Base-by-base conservation (phyloP, 805 yeast genomes). In the Candida glaebosa region DNA sequence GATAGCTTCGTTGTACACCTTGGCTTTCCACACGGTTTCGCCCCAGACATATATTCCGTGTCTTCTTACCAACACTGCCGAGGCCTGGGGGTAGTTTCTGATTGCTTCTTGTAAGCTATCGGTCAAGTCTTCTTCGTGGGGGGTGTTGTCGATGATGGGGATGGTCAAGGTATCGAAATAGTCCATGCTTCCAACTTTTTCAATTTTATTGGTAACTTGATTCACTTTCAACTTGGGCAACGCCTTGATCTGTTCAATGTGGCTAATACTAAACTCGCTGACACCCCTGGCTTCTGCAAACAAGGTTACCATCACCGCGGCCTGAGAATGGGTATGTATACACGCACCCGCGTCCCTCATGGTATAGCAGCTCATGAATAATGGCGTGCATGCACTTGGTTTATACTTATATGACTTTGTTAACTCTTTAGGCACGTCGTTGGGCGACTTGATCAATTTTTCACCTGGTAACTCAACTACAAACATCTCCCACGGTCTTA, bases 1-100 rank as follows among this genome's bases (percentile, higher is more conserved):
- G 45, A 91, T 79, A 14, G 96, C 95, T 63, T 91, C 98, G 58
- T 89, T 89, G 60, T 85, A 84, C 10, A 91, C 77, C 63, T 91
- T 91, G 37, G 97, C 96, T 63, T 90, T 88, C 86, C 95, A 85
- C 9, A 87, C 86, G 18, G 76, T 79, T 52, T 84, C 87, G 18
- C 97, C 97, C 97, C 97, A 91, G n/a, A 89, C 96, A 58, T 83
- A 91, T 34, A 91, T 82, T 1, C 98, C 98, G 57, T 91, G 98
- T 55, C 96, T 74, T 61, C 96, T 78, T 5, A 91, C 97, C 40
- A 91, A 69, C 1, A 91, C 88, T 0, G 97, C 97, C 2, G 89
- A 78, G 3, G 95, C 67, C 0, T 78, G 72, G 1, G 97, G 96
- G 53, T 87, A 83, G 12, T 73, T 69, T n/a, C 51, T 59, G 40